Evolutionary conservation across 352 stramenopile genomes (phyloP), one percentile per base, ranked within the genome.

Genomic region (Phytopythium montanum): DNA sequence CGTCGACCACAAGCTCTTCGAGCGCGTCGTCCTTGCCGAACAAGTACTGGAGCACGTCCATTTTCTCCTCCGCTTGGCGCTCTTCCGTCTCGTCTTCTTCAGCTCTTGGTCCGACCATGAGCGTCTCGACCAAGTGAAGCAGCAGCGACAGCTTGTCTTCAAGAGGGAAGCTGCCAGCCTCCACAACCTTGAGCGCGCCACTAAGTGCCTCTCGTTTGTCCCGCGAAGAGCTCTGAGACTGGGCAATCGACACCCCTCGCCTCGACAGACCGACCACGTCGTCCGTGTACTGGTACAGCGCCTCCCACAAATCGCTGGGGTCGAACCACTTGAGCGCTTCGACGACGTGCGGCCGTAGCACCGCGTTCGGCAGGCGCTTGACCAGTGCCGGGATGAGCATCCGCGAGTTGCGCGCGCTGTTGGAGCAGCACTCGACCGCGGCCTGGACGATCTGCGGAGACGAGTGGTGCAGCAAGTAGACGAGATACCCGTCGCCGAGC

Each of bases 331-430:
- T 82, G 2, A 95, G 69, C 9, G 84, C 81, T 6, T 72, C 65
- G 1, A 95, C 81, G 42, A 91, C 80, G 60, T 92, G 76, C 2
- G 76, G 66, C 0, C 83, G 81, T 34, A 94, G 56, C 18, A 78
- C 59, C 4, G 82, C 80, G 53, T 92, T 87, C 4, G 81, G 62
- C 0, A 95, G 64, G 58, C 90, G 84, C 48, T 95, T 92, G 51
- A 95, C 73, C 7, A 95, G 61, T 0, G 86, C 81, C 3, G 86
- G 86, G 34, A 95, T 88, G 2, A 95, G 67, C 83, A 95, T 95
- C 54, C 85, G 70, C 1, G 86, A 95, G 52, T 80, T 81, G 12
- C 86, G 79, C 12, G 76, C 77, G 38, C 80, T 92, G 36, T 88
- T 87, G 10, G 80, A 87, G 31, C 86, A 95, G 53, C 79, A 94